These are phyloP conservation scores for Trichosporon sp. DNA, from an alignment of 1,284 basidiomycete species.

Conservation along the genomic window DNA sequence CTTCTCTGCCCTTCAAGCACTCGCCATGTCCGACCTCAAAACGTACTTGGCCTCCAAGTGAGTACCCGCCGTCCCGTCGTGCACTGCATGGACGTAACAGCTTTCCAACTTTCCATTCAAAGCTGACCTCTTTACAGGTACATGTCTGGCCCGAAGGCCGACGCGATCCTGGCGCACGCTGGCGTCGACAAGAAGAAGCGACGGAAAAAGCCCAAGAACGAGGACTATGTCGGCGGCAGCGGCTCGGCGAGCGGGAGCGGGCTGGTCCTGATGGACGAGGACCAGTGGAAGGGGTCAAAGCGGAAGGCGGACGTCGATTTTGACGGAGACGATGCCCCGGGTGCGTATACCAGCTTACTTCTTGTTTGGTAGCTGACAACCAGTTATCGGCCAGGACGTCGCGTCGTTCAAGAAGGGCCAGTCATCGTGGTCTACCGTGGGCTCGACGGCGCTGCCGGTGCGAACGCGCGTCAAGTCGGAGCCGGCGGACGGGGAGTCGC, in stretches of 20 bases:
- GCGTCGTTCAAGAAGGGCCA: slow-evolving; percentile 43
- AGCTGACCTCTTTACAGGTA: slow-evolving; percentile 54
- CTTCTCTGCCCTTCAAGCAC: background rate
- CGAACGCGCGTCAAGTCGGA: slow-evolving; percentile 25
- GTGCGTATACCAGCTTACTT: slow-evolving; percentile 28
- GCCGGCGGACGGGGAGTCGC: slow-evolving; percentile 23
- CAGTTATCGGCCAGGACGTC: slow-evolving; percentile 41
- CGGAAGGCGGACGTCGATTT: slow-evolving; percentile 32
- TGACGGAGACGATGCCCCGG: slow-evolving; percentile 49
- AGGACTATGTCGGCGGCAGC: slow-evolving; percentile 49
- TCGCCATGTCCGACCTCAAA: slow-evolving; percentile 50
- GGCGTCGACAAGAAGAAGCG: slow-evolving; percentile 55
- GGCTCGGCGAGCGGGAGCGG: slow-evolving; percentile 22
- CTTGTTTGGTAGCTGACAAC: background rate
- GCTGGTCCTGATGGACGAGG: slow-evolving; percentile 47
- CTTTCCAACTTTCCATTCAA: background rate
- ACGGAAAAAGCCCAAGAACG: slow-evolving; percentile 65
- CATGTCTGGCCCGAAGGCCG: slow-evolving; percentile 95
- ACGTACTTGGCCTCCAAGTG: slow-evolving; percentile 54
- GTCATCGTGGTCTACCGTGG: slow-evolving; percentile 40
- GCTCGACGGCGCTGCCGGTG: slow-evolving; percentile 28
- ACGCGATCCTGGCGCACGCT: slow-evolving; percentile 76
- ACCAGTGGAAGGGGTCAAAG: slow-evolving; percentile 54
- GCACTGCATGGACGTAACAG: background rate
- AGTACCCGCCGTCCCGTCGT: slow-evolving; percentile 7